Conservation (phyloP, 176 grass and related monocot genomes). For the Themeda triandra region DNA sequence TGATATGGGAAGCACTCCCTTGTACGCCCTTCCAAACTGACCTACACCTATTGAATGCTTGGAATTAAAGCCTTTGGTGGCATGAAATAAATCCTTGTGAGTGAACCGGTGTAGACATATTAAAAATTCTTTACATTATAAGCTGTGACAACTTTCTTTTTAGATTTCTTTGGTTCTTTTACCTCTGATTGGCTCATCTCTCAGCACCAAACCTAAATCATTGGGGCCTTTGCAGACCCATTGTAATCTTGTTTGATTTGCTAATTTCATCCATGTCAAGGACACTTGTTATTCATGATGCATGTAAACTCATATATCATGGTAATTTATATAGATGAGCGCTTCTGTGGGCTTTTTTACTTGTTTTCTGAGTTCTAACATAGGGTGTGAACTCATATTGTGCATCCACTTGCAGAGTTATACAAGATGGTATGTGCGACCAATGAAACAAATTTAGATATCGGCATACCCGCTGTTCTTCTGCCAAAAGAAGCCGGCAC, state of each 20-base stretch:
- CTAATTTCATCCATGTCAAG: conserved; percentile 5
- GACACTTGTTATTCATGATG: conserved; percentile 7
- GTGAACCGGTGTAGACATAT: not conserved
- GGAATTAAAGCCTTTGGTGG: not conserved
- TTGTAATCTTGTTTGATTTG: not conserved
- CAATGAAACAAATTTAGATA: conserved; percentile 82
- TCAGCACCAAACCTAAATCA: not conserved
- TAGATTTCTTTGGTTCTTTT: not conserved
- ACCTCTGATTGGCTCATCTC: not conserved
- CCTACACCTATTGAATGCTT: not conserved
- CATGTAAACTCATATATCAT: not conserved
- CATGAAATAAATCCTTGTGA: not conserved
- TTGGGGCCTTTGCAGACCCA: not conserved
- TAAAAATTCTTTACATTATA: not conserved
- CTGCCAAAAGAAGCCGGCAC: conserved; percentile 84
- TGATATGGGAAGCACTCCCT: not conserved
- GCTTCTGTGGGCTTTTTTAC: not conserved
- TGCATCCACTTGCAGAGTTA: conserved; percentile 56
- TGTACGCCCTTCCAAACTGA: not conserved
- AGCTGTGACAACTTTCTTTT: not conserved
- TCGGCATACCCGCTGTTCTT: conserved; percentile 83
- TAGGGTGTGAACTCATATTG: not conserved
- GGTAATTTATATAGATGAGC: not conserved
- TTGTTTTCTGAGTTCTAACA: not conserved
- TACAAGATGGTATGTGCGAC: conserved; percentile 97